Percentiles rank a stretch among this genome's conserved stretches.
Evolutionary conservation across 2,329 filamentous ascomycete genomes (phyloP).

Genomic region (Pseudogymnoascus sp.): DNA sequence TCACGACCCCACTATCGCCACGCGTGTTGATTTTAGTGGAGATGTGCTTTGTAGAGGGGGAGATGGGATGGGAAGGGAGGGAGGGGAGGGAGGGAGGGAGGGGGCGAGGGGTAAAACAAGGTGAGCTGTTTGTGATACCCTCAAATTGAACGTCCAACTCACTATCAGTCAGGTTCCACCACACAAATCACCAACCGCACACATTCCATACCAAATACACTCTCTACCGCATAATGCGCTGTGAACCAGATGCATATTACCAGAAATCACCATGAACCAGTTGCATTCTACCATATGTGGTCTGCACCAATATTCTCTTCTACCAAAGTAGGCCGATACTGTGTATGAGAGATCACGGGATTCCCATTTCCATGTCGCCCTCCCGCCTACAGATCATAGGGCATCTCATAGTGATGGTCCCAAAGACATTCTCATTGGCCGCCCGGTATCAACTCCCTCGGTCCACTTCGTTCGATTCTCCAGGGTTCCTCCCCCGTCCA

Average conservation of each 20-base stretch:
- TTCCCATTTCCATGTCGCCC: background rate
- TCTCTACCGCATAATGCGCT: background rate
- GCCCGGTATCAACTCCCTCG: background rate
- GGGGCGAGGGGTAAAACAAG: background rate
- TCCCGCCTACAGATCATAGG: background rate
- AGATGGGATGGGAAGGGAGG: background rate
- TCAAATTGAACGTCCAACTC: background rate
- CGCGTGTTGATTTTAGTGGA: background rate
- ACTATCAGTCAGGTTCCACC: background rate
- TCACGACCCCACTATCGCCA: background rate
- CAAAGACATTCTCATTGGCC: background rate
- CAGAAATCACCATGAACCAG: background rate
- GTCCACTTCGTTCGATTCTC: background rate
- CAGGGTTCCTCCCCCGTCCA: background rate
- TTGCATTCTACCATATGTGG: background rate
- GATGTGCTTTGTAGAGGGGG: background rate
- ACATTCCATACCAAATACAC: background rate
- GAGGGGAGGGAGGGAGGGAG: background rate
- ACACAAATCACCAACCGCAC: background rate
- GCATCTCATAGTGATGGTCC: background rate
- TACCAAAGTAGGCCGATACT: background rate
- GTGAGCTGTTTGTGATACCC: background rate
- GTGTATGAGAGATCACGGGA: background rate
- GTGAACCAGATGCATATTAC: background rate
- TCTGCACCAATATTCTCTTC: background rate